Conservation (phyloP, 305 asterid genomes). For the Rubia occidens region DNA sequence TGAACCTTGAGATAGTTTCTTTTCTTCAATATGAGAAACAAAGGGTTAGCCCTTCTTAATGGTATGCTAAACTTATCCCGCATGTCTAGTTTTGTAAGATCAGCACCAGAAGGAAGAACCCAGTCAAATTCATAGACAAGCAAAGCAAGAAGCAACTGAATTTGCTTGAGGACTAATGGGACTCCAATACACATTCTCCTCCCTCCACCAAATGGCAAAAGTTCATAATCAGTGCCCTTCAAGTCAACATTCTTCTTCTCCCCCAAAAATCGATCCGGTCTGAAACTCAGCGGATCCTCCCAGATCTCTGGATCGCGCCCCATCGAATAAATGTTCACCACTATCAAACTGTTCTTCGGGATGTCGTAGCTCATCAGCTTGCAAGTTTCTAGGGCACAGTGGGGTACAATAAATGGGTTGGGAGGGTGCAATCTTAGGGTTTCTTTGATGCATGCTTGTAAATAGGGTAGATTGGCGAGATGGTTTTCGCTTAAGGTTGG, state of each 20-base stretch:
- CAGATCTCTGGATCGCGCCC: constrained; percentile 7
- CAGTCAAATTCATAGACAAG: constrained; percentile 11
- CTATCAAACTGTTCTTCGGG: constrained; percentile 5
- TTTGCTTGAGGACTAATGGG: constrained; percentile 4
- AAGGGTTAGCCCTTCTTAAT: constrained; percentile 1
- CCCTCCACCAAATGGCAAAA: constrained; percentile 12
- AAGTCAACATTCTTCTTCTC: not conserved
- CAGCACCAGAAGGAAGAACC: not conserved
- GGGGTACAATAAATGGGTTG: constrained; percentile 7
- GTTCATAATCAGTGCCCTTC: constrained; percentile 10
- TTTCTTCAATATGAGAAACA: not conserved
- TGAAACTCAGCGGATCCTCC: constrained; percentile 11
- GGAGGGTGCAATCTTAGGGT: constrained; percentile 14
- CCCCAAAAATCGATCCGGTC: constrained; percentile 9
- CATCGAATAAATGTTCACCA: not conserved
- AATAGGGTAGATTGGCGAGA: not conserved
- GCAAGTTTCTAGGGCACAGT: constrained; percentile 11
- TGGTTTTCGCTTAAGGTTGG: not conserved
- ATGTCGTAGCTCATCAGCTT: constrained; percentile 4
- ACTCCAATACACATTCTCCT: constrained; percentile 14
- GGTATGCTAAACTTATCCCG: constrained; percentile 8
- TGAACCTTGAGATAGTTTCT: not conserved
- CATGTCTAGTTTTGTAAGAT: constrained; percentile 7
- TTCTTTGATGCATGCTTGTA: constrained; percentile 14
- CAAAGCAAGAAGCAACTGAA: constrained; percentile 11